These are phyloP conservation scores for Thraustochytrium striatum DNA, from an alignment of 352 stramenopile species.

Conservation along the genomic window DNA sequence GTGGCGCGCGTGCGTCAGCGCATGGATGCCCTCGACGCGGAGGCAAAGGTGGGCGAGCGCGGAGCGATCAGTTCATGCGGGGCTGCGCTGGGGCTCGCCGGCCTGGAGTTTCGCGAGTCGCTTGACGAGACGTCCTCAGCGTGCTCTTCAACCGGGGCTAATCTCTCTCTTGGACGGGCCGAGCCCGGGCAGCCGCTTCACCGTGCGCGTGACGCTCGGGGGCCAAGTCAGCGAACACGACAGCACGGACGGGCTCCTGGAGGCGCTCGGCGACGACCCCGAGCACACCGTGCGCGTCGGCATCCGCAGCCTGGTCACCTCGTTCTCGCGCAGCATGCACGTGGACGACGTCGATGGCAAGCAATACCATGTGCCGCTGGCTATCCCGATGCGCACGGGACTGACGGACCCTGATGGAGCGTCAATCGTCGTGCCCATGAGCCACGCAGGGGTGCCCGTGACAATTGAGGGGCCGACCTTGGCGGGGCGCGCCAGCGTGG, in stretches of 20 bases:
- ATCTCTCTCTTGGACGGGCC: neutral
- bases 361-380: slow-evolving; percentile 12
- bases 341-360: neutral
- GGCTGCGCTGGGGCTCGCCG: neutral
- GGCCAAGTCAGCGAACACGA: neutral
- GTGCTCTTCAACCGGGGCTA: slow-evolving; percentile 5
- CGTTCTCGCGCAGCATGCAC: neutral
- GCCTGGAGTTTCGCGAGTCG: slow-evolving; percentile 17
- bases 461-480: neutral
- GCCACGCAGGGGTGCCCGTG: slow-evolving; percentile 9
- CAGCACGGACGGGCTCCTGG: neutral
- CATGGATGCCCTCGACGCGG: neutral
- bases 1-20: neutral
- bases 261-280: neutral
- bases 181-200: neutral
- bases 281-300: slow-evolving; percentile 1
- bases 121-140: neutral
- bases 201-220: neutral
- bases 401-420: neutral
- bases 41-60: neutral
- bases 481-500: neutral
- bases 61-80: slow-evolving; percentile 19
- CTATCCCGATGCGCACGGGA: slow-evolving; percentile 37
- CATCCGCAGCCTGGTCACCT: slow-evolving; percentile 22
- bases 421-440: slow-evolving; percentile 32